Conservation (phyloP, 73 alveolate species). For the Paramecium primaurelia region DNA sequence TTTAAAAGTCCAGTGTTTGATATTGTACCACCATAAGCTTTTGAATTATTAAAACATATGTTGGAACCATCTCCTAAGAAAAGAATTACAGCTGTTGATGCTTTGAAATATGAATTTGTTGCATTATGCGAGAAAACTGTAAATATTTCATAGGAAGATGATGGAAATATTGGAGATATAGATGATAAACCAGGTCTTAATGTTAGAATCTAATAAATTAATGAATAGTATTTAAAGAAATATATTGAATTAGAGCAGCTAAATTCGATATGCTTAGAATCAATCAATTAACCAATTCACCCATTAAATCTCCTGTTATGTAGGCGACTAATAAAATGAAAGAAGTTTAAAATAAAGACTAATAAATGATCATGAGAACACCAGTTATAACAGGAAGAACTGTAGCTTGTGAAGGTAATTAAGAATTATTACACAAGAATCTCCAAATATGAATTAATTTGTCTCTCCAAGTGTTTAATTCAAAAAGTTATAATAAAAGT, state of each 20-base stretch:
- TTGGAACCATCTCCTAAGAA: conserved; percentile 11
- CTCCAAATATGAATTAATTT: conserved; percentile 15
- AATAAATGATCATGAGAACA: conserved; percentile 39
- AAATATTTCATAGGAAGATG: not conserved
- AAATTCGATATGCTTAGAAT: conserved; percentile 47
- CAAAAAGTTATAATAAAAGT: not conserved
- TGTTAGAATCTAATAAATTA: not conserved
- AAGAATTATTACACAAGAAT: not conserved
- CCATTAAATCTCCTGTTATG: conserved; percentile 45
- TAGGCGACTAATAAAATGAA: conserved; percentile 15
- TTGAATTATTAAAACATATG: conserved; percentile 17
- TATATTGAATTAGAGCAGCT: not conserved
- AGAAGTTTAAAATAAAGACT: not conserved
- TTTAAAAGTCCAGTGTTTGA: conserved; percentile 37
- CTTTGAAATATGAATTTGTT: not conserved
- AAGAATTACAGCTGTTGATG: conserved; percentile 24
- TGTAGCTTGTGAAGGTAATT: not conserved
- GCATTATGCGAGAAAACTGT: not conserved
- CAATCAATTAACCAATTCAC: conserved; percentile 33
- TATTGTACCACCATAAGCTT: conserved; percentile 9
- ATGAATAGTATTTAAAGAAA: not conserved
- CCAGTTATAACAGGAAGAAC: conserved; percentile 43
- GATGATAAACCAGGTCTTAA: conserved; percentile 1
- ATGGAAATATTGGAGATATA: not conserved
- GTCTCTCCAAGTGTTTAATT: conserved; percentile 39